phyloP scores from a whole-genome alignment of 2,329 filamentous ascomycete species.

The Beauveria varroae region DNA sequence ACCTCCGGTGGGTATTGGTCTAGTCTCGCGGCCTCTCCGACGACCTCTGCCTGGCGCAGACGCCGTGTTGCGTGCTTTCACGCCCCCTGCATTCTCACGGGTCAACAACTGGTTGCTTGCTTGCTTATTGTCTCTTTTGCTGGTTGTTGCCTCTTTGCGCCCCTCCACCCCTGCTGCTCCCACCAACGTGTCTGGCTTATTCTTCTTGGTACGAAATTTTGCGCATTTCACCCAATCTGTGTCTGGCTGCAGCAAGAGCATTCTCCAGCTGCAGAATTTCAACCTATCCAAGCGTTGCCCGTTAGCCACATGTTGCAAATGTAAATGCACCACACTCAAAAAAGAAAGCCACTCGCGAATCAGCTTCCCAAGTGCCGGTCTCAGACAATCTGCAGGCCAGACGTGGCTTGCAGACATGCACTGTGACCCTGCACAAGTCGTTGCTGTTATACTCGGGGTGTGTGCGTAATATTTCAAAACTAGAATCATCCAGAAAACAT shows the following conservation, averaged over 20 bases:
- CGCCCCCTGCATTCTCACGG: not conserved
- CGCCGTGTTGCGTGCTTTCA: too few species aligned
- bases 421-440: not conserved
- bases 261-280: conserved; percentile 97
- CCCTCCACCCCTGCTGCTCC: not conserved
- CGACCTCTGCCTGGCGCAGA: too few species aligned
- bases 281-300: conserved; percentile 49
- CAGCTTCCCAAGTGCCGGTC: not conserved
- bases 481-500: not conserved
- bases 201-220: conserved; percentile 93
- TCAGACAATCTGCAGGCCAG: not conserved
- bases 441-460: not conserved
- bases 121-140: not conserved
- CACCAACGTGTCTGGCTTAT: conserved; percentile 18
- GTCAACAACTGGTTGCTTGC: not conserved
- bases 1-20: too few species aligned
- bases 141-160: not conserved
- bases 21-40: too few species aligned
- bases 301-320: conserved; percentile 1
- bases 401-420: conserved; percentile 1
- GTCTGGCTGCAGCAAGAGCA: conserved; percentile 66
- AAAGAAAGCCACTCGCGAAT: not conserved
- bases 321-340: not conserved
- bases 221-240: conserved; percentile 90
- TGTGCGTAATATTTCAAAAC: not conserved